phyloP scores from a whole-genome alignment of 176 grass and related monocot genomes.

The Carex cristatella region DNA sequence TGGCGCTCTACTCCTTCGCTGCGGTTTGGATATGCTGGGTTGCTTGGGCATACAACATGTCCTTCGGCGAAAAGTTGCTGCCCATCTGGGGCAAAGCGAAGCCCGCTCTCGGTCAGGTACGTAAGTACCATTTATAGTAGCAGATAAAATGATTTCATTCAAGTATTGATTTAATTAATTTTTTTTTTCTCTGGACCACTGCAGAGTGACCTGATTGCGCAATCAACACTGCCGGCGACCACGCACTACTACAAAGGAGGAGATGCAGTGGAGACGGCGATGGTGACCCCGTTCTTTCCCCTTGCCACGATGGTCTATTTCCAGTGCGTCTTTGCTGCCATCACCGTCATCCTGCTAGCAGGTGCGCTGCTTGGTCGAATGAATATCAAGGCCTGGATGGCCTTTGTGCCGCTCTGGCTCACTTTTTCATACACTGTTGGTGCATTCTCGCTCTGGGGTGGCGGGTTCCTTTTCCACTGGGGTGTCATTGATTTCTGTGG shows the following conservation, averaged over 20 bases:
- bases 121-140: not conserved
- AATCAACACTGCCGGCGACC: constrained; percentile 35
- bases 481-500: constrained; percentile 76
- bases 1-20: constrained; percentile 92
- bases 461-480: constrained; percentile 64
- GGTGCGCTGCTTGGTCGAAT: constrained; percentile 53
- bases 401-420: constrained; percentile 75
- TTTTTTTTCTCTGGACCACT: not conserved
- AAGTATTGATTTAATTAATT: not conserved
- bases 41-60: constrained; percentile 79
- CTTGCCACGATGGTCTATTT: constrained; percentile 62
- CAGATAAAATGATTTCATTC: not conserved
- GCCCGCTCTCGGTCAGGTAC: constrained; percentile 43
- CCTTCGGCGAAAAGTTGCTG: constrained; percentile 67
- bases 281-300: constrained; percentile 22
- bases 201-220: constrained; percentile 30
- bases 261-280: constrained; percentile 23
- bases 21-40: constrained; percentile 93
- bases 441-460: constrained; percentile 75
- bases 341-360: constrained; percentile 50
- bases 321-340: constrained; percentile 67
- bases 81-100: constrained; percentile 75
- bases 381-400: constrained; percentile 73
- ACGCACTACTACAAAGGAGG: constrained; percentile 40
- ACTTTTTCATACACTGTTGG: constrained; percentile 86